These are phyloP conservation scores for Rhytidiadelphus loreus DNA, from an alignment of 225 moss, liverwort and hornwort genomes.

Conservation along the genomic window DNA sequence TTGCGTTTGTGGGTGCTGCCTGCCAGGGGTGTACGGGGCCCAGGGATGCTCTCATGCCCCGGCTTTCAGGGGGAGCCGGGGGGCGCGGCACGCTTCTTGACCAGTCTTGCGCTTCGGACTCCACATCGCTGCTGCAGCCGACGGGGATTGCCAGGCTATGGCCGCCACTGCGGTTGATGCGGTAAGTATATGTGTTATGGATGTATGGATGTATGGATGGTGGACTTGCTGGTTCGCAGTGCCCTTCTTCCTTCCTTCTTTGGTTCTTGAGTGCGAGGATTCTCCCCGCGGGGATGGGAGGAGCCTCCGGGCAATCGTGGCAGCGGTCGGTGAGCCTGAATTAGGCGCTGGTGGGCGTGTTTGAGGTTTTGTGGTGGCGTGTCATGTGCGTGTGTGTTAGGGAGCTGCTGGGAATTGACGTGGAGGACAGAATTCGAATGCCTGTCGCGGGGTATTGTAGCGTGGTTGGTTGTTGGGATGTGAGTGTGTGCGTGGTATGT, in stretches of 20 bases:
- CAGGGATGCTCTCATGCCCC: slow-evolving; percentile 14
- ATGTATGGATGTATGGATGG: neutral
- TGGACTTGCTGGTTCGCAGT: neutral
- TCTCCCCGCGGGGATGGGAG: neutral
- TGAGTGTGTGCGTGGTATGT: neutral
- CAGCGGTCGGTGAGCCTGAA: neutral
- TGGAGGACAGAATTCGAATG: slow-evolving; percentile 5
- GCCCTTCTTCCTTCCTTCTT: neutral
- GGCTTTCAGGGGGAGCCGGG: slow-evolving; percentile 10
- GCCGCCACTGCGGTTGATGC: slow-evolving; percentile 47
- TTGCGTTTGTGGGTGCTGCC: neutral
- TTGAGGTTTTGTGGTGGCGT: neutral
- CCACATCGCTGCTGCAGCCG: neutral
- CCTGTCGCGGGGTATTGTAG: neutral
- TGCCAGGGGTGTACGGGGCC: neutral
- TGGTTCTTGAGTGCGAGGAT: neutral
- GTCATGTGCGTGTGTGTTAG: neutral
- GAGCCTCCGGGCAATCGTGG: neutral
- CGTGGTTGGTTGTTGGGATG: neutral
- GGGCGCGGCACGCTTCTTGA: slow-evolving; percentile 14
- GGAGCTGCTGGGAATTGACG: slow-evolving; percentile 14
- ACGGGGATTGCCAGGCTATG: slow-evolving; percentile 25
- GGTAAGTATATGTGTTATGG: slow-evolving; percentile 3
- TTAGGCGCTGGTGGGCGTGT: neutral
- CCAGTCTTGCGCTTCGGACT: neutral